Base-by-base conservation (phyloP, 2,329 filamentous ascomycete species). In the Xylariaceae sp. region DNA sequence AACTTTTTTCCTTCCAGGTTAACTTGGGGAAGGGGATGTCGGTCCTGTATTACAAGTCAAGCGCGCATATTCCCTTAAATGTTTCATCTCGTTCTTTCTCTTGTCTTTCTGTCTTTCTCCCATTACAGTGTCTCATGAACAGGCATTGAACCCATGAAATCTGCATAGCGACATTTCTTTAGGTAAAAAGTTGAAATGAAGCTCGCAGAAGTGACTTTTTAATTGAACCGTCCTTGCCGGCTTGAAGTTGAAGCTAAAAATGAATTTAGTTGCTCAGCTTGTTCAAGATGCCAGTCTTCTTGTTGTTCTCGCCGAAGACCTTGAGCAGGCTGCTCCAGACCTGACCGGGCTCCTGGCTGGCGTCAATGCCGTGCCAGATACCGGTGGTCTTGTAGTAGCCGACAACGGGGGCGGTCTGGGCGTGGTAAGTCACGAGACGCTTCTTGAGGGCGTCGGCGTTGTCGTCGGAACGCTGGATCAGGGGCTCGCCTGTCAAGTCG, bases 381-480 rank as follows among this genome's bases (percentile, higher is more conserved):
- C 92, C 92, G 53, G 90, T 96, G 78, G 92, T 91, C 80, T 95
- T 89, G 85, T 99, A 99, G 83, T 99, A 99, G 60, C 86, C 83
- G 64, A 96, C 92, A 53, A 99, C 94, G 17, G 94, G 94, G 50
- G 86, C 78, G 39, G 94, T 99, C 85, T 99, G 94, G 67, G 85
- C 81, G 80, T 99, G 94, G 79, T 99, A 99, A 61, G 93, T 97
- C 47, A 81, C 81, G 61, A 99, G 83, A 64, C 94, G 89, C 87
- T 97, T 99, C 85, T 92, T 93, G 66, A 99, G 85, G 50, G 94
- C 91, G 7, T 92, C 93, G 68, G 90, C 92, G 76, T 97, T 99
- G 81, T 99, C 94, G 75, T 99, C 94, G 67, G 89, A 93, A 71
- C 94, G 88, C 82, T 97, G 94, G 71, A 97, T 89, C 68, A 99